Base-by-base conservation (phyloP, 805 yeast genomes). In the Millerozyma miso region DNA sequence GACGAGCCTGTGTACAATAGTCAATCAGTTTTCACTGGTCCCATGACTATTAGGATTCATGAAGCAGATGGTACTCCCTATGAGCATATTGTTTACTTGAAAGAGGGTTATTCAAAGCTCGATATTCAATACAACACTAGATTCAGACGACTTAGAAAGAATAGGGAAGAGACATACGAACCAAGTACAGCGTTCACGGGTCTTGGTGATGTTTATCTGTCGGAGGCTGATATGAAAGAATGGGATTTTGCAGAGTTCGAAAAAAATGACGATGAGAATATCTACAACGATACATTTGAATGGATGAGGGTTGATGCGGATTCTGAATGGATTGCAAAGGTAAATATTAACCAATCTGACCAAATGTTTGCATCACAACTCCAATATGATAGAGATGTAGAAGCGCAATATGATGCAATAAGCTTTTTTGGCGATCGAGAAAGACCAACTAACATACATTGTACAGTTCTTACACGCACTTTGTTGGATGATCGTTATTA, bases 41-140 rank as follows among this genome's bases (percentile, higher is more conserved):
- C 98, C 0, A 88, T 93, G 86, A 93, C 99, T 0, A 87, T 93
- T 31, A 73, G 99, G 55, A 90, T 93, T 31, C 99, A 93, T 59
- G 99, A 93, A 57, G 95, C 97, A 0, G 98, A 93, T 62, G 99
- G 99, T 6, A 88, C 98, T 0, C 99, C 99, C 0, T 93, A 93
- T 58, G 99, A 93, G 56, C 99, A 93, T 60, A 91, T 93, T 38
- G 96, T 93, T 17, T 95, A 88, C 50, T 69, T 93, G 40, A 87
- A 88, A 53, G 97, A 91, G 35, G 77, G 81, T 1, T 80, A 82
- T 51, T 87, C 96, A 0, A 88, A 87, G 56, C 70, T 93, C 36
- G 99, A 93, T 56, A 88, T 93, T 38, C 98, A 88, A 58, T 93
- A 93, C 65, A 93, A 93, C 62, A 88, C 98, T 4, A 91, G 89